Evolutionary conservation across 371 early-diverging fungal species (phyloP).

Genomic region (Encephalitozoon cuniculi): DNA sequence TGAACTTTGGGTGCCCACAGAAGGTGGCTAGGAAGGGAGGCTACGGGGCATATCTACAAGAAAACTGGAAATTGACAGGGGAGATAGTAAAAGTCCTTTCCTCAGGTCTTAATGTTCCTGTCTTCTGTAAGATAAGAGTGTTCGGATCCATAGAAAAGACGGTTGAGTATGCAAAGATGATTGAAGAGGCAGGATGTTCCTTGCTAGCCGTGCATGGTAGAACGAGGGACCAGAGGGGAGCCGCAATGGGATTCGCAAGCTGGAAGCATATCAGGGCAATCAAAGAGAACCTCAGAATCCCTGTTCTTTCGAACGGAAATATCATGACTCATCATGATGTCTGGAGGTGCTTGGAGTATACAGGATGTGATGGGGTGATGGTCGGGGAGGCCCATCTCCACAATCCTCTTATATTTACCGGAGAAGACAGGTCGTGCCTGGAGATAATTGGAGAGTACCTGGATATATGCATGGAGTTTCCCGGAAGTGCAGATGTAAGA

Average conservation of each 20-base stretch:
- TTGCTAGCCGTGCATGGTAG: conserved; percentile 89
- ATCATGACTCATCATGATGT: conserved; percentile 80
- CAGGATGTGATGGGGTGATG: conserved; percentile 90
- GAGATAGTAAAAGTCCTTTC: conserved; percentile 67
- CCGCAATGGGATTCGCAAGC: conserved; percentile 84
- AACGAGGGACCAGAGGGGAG: conserved; percentile 85
- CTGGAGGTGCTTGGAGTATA: conserved; percentile 72
- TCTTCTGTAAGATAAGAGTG: conserved; percentile 90
- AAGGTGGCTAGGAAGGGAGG: conserved; percentile 80
- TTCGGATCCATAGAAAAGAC: conserved; percentile 80
- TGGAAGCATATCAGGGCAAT: conserved; percentile 86
- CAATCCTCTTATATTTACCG: conserved; percentile 61
- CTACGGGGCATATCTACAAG: conserved; percentile 84
- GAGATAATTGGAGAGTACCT: conserved; percentile 48
- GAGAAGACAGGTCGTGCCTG: conserved; percentile 62
- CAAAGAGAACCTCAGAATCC: conserved; percentile 69
- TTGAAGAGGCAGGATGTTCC: conserved; percentile 73
- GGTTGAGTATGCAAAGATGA: conserved; percentile 84
- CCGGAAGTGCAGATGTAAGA: background rate
- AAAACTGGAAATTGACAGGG: conserved; percentile 72
- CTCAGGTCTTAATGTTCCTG: conserved; percentile 75
- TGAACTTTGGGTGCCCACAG: conserved; percentile 94
- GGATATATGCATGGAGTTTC: conserved; percentile 22
- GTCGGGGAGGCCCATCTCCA: conserved; percentile 62
- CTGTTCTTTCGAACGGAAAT: conserved; percentile 93